Evolutionary conservation across 176 grass and related monocot species (phyloP).

Genomic region (Cenchrus fungigraminus): DNA sequence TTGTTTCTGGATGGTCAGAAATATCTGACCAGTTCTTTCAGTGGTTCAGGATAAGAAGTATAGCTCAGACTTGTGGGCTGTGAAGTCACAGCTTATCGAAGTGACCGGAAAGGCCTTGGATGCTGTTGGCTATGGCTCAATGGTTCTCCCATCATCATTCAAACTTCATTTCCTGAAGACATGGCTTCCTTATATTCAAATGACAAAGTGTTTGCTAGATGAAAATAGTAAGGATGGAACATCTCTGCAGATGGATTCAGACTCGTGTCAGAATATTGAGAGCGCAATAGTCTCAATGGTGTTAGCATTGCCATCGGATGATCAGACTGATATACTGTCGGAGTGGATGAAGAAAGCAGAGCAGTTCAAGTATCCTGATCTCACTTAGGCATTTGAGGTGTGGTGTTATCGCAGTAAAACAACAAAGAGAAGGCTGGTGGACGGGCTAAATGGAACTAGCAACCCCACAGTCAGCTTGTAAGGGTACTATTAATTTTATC

Average conservation of each 20-base stretch:
- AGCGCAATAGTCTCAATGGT: constrained; percentile 75
- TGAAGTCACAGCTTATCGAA: constrained; percentile 82
- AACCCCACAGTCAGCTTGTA: constrained; percentile 63
- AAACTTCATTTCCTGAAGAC: constrained; percentile 68
- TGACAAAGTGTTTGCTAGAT: constrained; percentile 71
- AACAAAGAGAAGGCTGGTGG: constrained; percentile 70
- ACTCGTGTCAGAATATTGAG: constrained; percentile 83
- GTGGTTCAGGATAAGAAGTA: constrained; percentile 64
- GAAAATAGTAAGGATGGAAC: constrained; percentile 43
- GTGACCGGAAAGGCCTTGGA: constrained; percentile 79
- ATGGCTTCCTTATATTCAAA: constrained; percentile 88
- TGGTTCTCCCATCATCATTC: constrained; percentile 62
- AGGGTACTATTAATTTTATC: constrained; percentile 32
- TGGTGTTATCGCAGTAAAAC: constrained; percentile 94
- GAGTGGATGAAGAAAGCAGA: constrained; percentile 86
- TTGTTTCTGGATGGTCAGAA: constrained; percentile 75
- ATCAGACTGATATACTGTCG: constrained; percentile 77
- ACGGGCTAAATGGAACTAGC: constrained; percentile 49
- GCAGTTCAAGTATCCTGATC: constrained; percentile 82
- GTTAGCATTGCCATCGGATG: constrained; percentile 79
- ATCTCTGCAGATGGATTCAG: constrained; percentile 59
- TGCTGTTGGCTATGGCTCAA: constrained; percentile 82
- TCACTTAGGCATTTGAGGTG: constrained; percentile 93
- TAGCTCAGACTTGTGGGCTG: constrained; percentile 58
- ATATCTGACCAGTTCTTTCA: constrained; percentile 60